Base-by-base conservation (phyloP, 1,284 basidiomycete species). In the Tranzscheliella williamsii region DNA sequence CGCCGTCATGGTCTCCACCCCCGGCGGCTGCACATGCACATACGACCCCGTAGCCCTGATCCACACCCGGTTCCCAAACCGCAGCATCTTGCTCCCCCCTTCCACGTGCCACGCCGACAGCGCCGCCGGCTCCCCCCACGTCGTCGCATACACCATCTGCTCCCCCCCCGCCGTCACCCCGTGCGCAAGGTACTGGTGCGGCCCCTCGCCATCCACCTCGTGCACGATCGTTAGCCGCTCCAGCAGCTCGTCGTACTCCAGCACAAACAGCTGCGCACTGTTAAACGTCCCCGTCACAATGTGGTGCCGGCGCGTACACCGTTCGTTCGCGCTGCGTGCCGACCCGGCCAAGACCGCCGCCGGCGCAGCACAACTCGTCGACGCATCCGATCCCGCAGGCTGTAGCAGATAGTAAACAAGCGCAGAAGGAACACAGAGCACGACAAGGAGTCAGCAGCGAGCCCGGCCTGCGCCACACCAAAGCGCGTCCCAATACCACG, bases 261-360 rank as follows among this genome's bases (percentile, higher is more conserved):
- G 43, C 2, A 73, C 56, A 36, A 64, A 65, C 4, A 73, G 54
- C 3, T 35, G n/a, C n/a, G 42, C 36, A 2, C 57, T 55, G 45
- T 73, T 73, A 45, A 73, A 73, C 1, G 70, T 73, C 5, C 71
- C 71, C 9, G 49, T 70, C 1, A 72, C 54, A 5, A 73, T 41
- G 33, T 54, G 55, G 5, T 48, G 47, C 4, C 37, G 26, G 4
- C 55, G 43, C 2, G 67, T 45, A 41, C 66, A 71, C 6, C 23
- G 1, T 24, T 34, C n/a, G 32, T 27, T 27, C 26, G 26, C 26
- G 26, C 15, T 27, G 26, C 26, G 8, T n/a, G n/a, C n/a, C n/a
- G n/a, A n/a, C n/a, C n/a, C n/a, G n/a, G n/a, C 33, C 12, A 35
- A 22, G n/a, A n/a, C n/a, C 2, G 31, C 17, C n/a, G 16, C 5